These are phyloP conservation scores for Fusarium luffae DNA, from an alignment of 2,329 filamentous ascomycete genomes.

Conservation along the genomic window DNA sequence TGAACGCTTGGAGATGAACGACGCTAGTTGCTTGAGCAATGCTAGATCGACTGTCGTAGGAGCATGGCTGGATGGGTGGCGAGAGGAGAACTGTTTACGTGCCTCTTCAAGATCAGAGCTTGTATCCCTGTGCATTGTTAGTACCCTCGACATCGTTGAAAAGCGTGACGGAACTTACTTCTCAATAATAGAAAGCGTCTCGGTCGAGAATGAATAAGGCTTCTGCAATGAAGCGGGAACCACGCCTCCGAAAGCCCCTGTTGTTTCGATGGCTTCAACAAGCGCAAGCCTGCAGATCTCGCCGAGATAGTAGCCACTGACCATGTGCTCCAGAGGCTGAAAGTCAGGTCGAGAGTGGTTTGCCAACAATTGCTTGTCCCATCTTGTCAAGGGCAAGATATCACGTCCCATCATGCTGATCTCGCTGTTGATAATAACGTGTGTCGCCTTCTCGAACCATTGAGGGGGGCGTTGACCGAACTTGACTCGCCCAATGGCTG, in stretches of 20 bases:
- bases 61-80: slow-evolving; percentile 59
- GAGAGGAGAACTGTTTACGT: slow-evolving; percentile 59
- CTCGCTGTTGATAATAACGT: slow-evolving; percentile 75
- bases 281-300: slow-evolving; percentile 70
- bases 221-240: slow-evolving; percentile 64
- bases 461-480: slow-evolving; percentile 64
- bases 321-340: slow-evolving; percentile 70
- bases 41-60: slow-evolving; percentile 60
- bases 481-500: slow-evolving; percentile 64
- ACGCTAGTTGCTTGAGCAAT: slow-evolving; percentile 64
- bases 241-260: slow-evolving; percentile 66
- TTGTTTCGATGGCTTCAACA: slow-evolving; percentile 66
- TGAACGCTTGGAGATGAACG: slow-evolving; percentile 66
- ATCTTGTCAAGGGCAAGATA: slow-evolving; percentile 69
- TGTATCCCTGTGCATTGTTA: slow-evolving; percentile 56
- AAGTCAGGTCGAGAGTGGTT: slow-evolving; percentile 67
- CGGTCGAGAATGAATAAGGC: slow-evolving; percentile 69
- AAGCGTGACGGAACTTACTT: slow-evolving; percentile 56
- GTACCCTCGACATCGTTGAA: neutral
- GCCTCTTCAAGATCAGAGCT: slow-evolving; percentile 57
- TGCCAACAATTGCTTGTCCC: slow-evolving; percentile 66
- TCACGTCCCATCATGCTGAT: slow-evolving; percentile 73
- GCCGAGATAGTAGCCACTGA: slow-evolving; percentile 74
- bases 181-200: slow-evolving; percentile 68
- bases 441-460: slow-evolving; percentile 69